phyloP scores from a whole-genome alignment of 352 stramenopile genomes.

The Blastocystis sp. region DNA sequence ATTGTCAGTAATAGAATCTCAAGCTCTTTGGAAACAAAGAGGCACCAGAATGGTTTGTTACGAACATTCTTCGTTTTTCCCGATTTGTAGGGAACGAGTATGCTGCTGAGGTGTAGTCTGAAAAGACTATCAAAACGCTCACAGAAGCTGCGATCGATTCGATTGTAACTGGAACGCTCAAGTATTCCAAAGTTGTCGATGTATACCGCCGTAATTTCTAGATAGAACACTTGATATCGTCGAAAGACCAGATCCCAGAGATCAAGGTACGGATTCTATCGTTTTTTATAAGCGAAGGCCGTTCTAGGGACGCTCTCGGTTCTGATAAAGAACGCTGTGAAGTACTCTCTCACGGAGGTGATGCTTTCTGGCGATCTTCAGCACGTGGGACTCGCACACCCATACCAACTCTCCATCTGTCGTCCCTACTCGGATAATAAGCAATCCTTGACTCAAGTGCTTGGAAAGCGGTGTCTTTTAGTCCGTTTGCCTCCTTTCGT shows the following conservation, averaged over 20 bases:
- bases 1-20: neutral
- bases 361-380: slow-evolving; percentile 37
- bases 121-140: slow-evolving; percentile 22
- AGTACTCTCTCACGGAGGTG: slow-evolving; percentile 23
- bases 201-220: neutral
- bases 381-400: neutral
- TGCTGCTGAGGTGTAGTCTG: neutral
- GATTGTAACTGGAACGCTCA: neutral
- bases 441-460: neutral
- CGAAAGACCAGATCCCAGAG: slow-evolving; percentile 11
- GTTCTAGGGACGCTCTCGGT: neutral
- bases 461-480: neutral
- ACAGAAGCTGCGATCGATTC: slow-evolving; percentile 43
- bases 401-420: slow-evolving; percentile 25
- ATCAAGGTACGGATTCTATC: neutral
- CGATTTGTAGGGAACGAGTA: neutral
- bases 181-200: neutral
- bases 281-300: neutral
- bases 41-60: slow-evolving; percentile 11
- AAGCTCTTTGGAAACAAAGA: slow-evolving; percentile 9
- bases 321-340: slow-evolving; percentile 15
- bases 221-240: neutral
- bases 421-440: slow-evolving; percentile 48
- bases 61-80: slow-evolving; percentile 29
- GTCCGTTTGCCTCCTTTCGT: neutral